phyloP scores from a whole-genome alignment of 805 yeast species.

The Nakazawaea peltata region DNA sequence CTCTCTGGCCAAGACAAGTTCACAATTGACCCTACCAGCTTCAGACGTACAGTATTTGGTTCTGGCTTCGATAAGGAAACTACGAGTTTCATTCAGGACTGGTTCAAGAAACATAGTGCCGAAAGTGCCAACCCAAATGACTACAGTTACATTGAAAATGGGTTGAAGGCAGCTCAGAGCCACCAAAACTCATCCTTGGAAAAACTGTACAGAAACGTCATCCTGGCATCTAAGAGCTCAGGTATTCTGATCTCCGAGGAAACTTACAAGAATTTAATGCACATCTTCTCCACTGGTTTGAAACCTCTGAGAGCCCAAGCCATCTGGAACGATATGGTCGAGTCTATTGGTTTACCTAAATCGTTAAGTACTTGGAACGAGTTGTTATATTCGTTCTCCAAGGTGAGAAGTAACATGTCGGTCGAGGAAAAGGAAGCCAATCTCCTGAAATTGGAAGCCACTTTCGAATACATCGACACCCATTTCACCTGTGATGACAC shows the following conservation, averaged over 20 bases:
- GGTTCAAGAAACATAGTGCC: not conserved
- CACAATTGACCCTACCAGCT: not conserved
- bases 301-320: conserved; percentile 28
- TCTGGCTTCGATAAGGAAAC: conserved; percentile 12
- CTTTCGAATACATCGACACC: conserved; percentile 20
- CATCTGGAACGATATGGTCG: conserved; percentile 43
- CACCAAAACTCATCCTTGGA: conserved; percentile 5
- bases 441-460: conserved; percentile 25
- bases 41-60: not conserved
- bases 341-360: conserved; percentile 24
- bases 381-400: conserved; percentile 30
- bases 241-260: conserved; percentile 28
- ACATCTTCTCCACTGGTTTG: conserved; percentile 30
- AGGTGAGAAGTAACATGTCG: conserved; percentile 14
- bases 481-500: conserved; percentile 35
- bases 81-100: not conserved
- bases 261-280: conserved; percentile 37
- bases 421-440: conserved; percentile 19
- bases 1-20: conserved; percentile 1
- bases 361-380: conserved; percentile 50
- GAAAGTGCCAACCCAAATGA: conserved; percentile 6
- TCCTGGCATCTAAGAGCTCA: conserved; percentile 14
- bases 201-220: not conserved
- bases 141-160: not conserved
- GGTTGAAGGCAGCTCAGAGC: conserved; percentile 6